Evolutionary conservation across 2,329 filamentous ascomycete genomes (phyloP), one percentile per base, ranked within the genome.

Genomic region (Alternaria sp.): DNA sequence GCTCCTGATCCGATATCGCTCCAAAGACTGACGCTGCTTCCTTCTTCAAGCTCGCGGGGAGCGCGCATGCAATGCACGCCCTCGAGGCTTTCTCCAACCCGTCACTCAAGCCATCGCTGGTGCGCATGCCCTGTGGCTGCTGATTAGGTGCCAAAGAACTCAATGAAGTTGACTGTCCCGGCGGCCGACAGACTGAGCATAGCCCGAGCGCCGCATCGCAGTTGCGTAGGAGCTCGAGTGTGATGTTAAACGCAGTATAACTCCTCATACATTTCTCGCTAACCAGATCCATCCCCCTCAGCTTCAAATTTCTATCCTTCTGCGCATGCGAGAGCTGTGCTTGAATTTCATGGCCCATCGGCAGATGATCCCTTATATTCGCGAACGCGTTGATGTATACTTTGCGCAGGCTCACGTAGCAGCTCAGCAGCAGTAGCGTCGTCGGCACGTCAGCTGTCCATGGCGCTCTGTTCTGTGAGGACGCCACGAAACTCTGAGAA

Each of bases 231-330:
- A 45, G 28, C 21, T 45, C 42, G 5, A 45, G 42, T n/a, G 42
- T 45, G 23, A 45, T 45, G 14, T 45, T 45, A 23, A 45, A 45
- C 23, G 42, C 42, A n/a, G 42, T 45, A 29, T 45, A 45, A 29
- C 13, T 45, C 9, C 42, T 21, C 42, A 45, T 45, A 14, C 42
- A 45, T 21, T n/a, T n/a, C 24, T 45, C 42, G 23, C 26, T 45
- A 23, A 26, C 24, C 42, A 45, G 23, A 14, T 31, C 42, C 42
- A 45, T 45, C 9, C 42, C 42, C 4, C 42, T 21, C 13, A 45
- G 28, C 14, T 24, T 26, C 42, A 45, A 28, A 23, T 21, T 11
- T n/a, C 42, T 45, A 26, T 9, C 9, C 10, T 45, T 23, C 3
- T 28, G 26, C 26, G 7, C 26, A 17, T 45, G 42, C 5, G 21